Base-by-base conservation (phyloP, 192 early-diverging fungal species). In the Coemansia sp. region DNA sequence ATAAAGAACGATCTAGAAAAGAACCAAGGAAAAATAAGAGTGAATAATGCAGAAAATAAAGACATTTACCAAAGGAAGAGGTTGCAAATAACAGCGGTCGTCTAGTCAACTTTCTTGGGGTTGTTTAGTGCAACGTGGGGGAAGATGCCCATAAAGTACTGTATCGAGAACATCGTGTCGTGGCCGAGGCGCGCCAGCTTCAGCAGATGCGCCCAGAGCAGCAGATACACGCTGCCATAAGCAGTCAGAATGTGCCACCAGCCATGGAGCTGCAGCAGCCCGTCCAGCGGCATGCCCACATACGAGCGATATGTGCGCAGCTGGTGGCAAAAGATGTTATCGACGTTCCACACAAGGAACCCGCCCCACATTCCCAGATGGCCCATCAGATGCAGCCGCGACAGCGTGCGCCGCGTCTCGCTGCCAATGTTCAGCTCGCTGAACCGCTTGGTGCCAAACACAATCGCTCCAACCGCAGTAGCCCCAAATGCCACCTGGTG, bases 281-380 rank as follows among this genome's bases (percentile, higher is more conserved):
- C 72, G 45, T 83, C 74, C 49, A 83, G 49, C 12, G 85, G 84
- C 27, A 66, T 71, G 23, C 85, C 83, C 14, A 90, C 68, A 15
- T 65, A 62, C 5, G 37, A 54, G n/a, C 88, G 64, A 61, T 67
- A 69, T 27, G 47, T 53, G 58, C 86, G 80, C 49, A 93, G 69
- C 15, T 64, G 57, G 25, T 82, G 67, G 65, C 91, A 92, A 41
- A 84, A 82, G 21, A 75, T 62, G 67, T 90, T 91, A 65, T 91
- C 90, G 7, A 89, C 47, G 67, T 89, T 88, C 92, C 92, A 93
- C 51, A 87, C 67, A 1, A 83, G 25, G 60, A 92, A 91, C 37
- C 79, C 78, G 54, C 75, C 57, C 53, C 78, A 61, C 56, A 83
- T 67, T 48, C 69, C 67, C 21, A 71, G 23, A n/a, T 69, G 41